Base-by-base conservation (phyloP, 2,329 filamentous ascomycete species). In the Lachnellula occidentalis region DNA sequence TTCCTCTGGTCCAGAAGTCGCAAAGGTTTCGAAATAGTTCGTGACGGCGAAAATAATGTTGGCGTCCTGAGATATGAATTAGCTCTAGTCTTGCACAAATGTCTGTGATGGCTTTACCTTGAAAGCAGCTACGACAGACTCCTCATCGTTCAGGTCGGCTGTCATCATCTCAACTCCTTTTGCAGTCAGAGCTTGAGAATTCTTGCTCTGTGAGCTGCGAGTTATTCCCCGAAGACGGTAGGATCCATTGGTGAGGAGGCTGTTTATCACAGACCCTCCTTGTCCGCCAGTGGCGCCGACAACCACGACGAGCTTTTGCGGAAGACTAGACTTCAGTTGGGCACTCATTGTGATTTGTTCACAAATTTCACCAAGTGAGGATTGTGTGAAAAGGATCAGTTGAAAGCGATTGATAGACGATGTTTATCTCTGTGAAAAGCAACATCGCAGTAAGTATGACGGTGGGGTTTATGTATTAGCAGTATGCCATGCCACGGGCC, bases 1-100 rank as follows among this genome's bases (percentile, higher is more conserved):
- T 36, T 69, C 64, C 2, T 70, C 62, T 5, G 67, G 59, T 0
- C 67, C 66, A 3, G 58, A 12, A 1, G 70, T 66, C 58, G 71
- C 58, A 61, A 79, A 79, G 2, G 73, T 71, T 51, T 78, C 74
- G 75, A 76, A 83, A 67, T 78, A 83, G 56, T 82, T 73, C 0
- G 80, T 83, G 48, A 80, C 75, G 54, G 73, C 73, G 66, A 81
- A 83, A 55, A 83, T 78, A 54, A 74, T 65, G 54, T 75, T 72
- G 31, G 76, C 76, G 5, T 74, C 75, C 5, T 61, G 31, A 12
- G 17, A 15, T 17, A 11, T 51, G 36, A 24, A 31, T 59, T 45
- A 53, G 50, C 9, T 15, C 34, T 15, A 45, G 17, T 53, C 14
- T 46, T 3, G 41, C 49, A 12, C 22, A 14, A 36, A 24, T n/a